A percentile compares a stretch with the other conserved stretches of the same genome.
Conservation (phyloP, 192 early-diverging fungal genomes). For the Backusella liffmaniae region DNA sequence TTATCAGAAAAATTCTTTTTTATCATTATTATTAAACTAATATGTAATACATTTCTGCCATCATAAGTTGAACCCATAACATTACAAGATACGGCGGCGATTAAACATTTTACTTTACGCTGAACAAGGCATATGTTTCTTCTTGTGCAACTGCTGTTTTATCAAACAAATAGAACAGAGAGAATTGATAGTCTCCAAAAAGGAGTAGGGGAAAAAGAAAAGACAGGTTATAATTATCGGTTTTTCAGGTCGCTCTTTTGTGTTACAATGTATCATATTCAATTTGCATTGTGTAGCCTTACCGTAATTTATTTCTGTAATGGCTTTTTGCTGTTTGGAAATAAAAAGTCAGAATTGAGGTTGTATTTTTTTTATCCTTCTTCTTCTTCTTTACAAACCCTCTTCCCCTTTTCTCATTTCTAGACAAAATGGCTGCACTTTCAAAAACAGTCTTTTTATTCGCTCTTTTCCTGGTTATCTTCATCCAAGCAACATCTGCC, state of each 20-base stretch:
- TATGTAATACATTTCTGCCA: neutral
- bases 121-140: neutral
- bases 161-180: conserved; percentile 1
- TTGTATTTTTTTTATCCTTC: conserved; percentile 1
- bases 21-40: neutral
- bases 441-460: conserved; percentile 13
- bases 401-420: neutral
- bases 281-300: neutral
- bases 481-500: conserved; percentile 22
- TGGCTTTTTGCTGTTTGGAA: neutral
- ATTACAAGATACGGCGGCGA: neutral
- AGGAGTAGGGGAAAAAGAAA: neutral
- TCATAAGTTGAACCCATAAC: neutral
- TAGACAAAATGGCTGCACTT: conserved; percentile 12
- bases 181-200: neutral
- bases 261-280: neutral
- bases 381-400: neutral
- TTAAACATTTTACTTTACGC: neutral
- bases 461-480: conserved; percentile 15
- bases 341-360: neutral
- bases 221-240: neutral
- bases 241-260: neutral
- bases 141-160: neutral
- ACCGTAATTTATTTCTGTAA: neutral
- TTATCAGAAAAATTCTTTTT: neutral